Conservation (phyloP, 352 stramenopile species). For the Pythium graminicola region DNA sequence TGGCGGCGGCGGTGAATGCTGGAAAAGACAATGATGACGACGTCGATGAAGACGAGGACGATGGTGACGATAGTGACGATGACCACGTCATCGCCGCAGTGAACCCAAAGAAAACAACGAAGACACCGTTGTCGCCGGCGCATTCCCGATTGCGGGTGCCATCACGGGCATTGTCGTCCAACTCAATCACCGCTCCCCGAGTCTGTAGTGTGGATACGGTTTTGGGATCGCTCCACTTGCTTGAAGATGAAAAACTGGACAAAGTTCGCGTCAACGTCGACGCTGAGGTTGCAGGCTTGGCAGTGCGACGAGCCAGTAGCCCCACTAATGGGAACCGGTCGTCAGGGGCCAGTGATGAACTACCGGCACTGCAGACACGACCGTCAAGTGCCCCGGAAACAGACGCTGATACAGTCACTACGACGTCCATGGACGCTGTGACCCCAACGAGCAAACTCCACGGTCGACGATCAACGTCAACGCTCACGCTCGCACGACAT, state of each 20-base stretch:
- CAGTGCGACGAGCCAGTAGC: constrained; percentile 12
- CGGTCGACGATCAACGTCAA: constrained; percentile 14
- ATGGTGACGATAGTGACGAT: not conserved
- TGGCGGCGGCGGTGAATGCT: constrained; percentile 14
- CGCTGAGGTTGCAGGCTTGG: constrained; percentile 34
- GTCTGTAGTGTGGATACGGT: constrained; percentile 53
- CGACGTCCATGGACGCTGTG: not conserved
- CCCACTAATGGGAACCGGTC: not conserved
- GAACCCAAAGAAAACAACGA: constrained; percentile 17
- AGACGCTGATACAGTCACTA: not conserved
- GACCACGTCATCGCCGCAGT: constrained; percentile 14
- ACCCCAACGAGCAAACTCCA: not conserved
- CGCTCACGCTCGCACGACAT: constrained; percentile 23
- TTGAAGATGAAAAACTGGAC: constrained; percentile 44
- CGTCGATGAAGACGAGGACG: constrained; percentile 34
- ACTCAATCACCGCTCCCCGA: constrained; percentile 31
- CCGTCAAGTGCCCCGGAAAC: constrained; percentile 12
- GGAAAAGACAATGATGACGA: constrained; percentile 23
- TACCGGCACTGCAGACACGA: constrained; percentile 19
- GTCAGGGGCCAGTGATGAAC: constrained; percentile 2
- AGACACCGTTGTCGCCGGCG: constrained; percentile 8
- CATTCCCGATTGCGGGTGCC: constrained; percentile 20
- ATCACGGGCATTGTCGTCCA: constrained; percentile 7
- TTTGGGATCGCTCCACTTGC: constrained; percentile 39
- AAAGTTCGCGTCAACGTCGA: constrained; percentile 62